Evolutionary conservation across 805 yeast genomes (phyloP).

Genomic region (Metschnikowia cubensis): DNA sequence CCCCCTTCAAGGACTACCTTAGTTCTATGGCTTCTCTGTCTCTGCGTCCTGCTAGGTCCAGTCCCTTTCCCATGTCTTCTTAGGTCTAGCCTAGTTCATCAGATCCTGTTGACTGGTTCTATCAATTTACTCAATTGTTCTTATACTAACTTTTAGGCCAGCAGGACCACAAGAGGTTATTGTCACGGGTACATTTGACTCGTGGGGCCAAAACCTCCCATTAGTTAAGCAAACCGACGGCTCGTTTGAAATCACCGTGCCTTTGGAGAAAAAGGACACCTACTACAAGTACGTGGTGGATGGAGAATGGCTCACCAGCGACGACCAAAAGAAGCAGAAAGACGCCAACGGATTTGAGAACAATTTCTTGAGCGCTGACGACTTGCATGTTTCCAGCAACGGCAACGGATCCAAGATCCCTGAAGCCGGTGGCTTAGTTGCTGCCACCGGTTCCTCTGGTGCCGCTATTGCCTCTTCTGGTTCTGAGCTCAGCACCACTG

Average conservation of each 20-base stretch:
- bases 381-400: constrained; percentile 23
- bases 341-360: constrained; percentile 52
- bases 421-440: constrained; percentile 18
- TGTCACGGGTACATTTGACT: constrained; percentile 52
- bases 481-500: constrained; percentile 32
- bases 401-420: constrained; percentile 15
- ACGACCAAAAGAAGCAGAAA: constrained; percentile 36
- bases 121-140: background rate
- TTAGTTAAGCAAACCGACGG: constrained; percentile 59
- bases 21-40: too few relatives aligned
- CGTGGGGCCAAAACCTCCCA: constrained; percentile 58
- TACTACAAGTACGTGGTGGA: constrained; percentile 65
- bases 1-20: too few relatives aligned
- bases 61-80: too few relatives aligned
- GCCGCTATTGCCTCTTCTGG: background rate
- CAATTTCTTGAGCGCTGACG: constrained; percentile 42
- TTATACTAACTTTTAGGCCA: constrained; percentile 38
- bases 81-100: too few relatives aligned
- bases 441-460: constrained; percentile 4
- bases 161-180: constrained; percentile 49
- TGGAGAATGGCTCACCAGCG: constrained; percentile 55
- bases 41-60: too few relatives aligned
- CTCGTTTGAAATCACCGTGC: constrained; percentile 56
- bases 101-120: too few relatives aligned
- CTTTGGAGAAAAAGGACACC: constrained; percentile 40